Percentiles rank a stretch among this genome's conserved stretches.
Evolutionary conservation across 495 filamentous ascomycete species (phyloP).

Genomic region (Talaromyces wortmannii): DNA sequence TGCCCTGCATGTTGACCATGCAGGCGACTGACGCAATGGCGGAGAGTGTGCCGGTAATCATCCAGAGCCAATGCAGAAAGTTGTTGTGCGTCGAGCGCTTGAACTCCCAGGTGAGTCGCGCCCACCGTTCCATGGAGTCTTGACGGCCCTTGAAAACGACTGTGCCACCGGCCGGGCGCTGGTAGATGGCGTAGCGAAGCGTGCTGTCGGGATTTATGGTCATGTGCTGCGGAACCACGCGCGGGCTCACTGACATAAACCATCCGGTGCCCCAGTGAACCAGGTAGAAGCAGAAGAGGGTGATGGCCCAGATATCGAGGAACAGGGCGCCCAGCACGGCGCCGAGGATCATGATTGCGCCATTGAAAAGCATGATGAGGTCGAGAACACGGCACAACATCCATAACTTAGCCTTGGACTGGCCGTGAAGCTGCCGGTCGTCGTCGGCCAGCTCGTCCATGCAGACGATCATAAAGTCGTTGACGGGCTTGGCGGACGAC

Average conservation of each 20-base stretch:
- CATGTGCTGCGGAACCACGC: conserved; percentile 13
- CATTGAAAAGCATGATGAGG: conserved; percentile 13
- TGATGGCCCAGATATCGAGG: conserved; percentile 20
- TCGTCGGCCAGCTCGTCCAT: conserved; percentile 8
- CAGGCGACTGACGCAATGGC: conserved; percentile 21
- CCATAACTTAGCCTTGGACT: background rate
- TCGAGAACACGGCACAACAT: conserved; percentile 8
- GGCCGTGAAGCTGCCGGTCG: background rate
- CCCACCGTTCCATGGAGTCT: conserved; percentile 19
- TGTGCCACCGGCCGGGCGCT: conserved; percentile 22
- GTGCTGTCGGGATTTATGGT: conserved; percentile 4
- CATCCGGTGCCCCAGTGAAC: conserved; percentile 16
- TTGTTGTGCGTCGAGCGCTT: conserved; percentile 7
- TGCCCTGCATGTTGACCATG: conserved; percentile 24
- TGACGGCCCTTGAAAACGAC: conserved; percentile 24
- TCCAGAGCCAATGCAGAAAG: conserved; percentile 15
- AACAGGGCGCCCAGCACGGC: conserved; percentile 15
- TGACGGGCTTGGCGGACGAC: conserved; percentile 12
- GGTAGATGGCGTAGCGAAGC: conserved; percentile 16
- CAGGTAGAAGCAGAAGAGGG: conserved; percentile 18
- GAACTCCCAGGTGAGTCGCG: conserved; percentile 23
- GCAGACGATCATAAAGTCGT: conserved; percentile 17
- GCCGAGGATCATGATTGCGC: conserved; percentile 14
- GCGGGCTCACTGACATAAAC: conserved; percentile 11
- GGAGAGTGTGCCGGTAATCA: conserved; percentile 15